Base-by-base conservation (phyloP, 1,284 basidiomycete species). In the Ustilago loliicola region DNA sequence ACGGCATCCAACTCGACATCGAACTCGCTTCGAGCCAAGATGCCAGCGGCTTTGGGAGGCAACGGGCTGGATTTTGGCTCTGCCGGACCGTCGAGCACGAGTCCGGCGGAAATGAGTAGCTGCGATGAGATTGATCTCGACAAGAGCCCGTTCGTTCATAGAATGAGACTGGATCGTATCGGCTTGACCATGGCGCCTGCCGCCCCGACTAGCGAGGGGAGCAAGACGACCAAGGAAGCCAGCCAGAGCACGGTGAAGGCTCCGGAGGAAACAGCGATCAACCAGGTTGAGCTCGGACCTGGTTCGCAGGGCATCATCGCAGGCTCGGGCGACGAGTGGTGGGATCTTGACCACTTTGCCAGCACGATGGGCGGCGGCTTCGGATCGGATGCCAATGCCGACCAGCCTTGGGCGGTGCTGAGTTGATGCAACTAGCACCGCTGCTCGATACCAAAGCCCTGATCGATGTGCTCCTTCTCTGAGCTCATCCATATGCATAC, bases 51-150 rank as follows among this genome's bases (percentile, higher is more conserved):
- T 52, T 52, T 75, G 42, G 72, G 61, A 60, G 72, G 56, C n/a
- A 68, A 45, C 55, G 77, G 72, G 65, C 77, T 79, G 72, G 77
- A 79, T 70, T 75, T 75, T 79, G 77, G 77, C 77, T 79, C 72
- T 75, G 69, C 72, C 69, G 66, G 72, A 67, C 77, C 77, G 68
- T 75, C 69, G 68, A 79, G 77, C 72, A 75, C 77, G 69, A 79
- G 77, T 75, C 77, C 77, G 72, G 69, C 77, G 68, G 77, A 72
- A 75, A 65, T 75, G 72, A 75, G 69, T 71, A 75, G 72, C 69
- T 75, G 72, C 77, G 77, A 75, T 62, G 74, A 77, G 63, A 72
- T 77, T 32, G 77, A 75, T 66, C 63, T 72, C 30, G 75, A 77
- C 36, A 77, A 77, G 63, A 77, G 75, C 66, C 75, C 75, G 59